Conservation (phyloP, 495 filamentous ascomycete species). For the Penicillium arizonense region DNA sequence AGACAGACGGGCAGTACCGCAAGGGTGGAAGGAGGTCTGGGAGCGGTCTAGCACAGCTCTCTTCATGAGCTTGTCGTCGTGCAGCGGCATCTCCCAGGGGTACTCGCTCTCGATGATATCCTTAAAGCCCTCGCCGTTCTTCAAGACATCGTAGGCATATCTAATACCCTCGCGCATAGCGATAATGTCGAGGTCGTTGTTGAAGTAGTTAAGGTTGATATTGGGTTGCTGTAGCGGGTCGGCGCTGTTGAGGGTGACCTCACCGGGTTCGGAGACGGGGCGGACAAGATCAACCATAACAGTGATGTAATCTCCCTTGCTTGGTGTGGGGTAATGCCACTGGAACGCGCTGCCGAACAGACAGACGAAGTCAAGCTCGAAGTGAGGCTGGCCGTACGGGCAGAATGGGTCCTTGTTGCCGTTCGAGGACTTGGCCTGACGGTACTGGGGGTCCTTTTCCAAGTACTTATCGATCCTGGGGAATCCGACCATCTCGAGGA, state of each 20-base stretch:
- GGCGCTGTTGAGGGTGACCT: constrained; percentile 50
- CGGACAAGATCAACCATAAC: constrained; percentile 60
- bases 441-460: constrained; percentile 39
- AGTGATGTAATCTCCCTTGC: constrained; percentile 47
- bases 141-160: constrained; percentile 52
- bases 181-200: constrained; percentile 50
- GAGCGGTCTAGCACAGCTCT: constrained; percentile 50
- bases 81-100: constrained; percentile 56
- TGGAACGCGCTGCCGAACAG: constrained; percentile 60
- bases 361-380: constrained; percentile 61
- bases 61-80: constrained; percentile 54
- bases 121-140: constrained; percentile 52
- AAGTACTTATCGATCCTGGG: constrained; percentile 47
- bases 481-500: constrained; percentile 50
- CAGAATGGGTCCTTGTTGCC: constrained; percentile 54
- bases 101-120: constrained; percentile 53
- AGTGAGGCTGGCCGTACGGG: constrained; percentile 59
- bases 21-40: constrained; percentile 59
- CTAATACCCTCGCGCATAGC: constrained; percentile 56
- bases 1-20: constrained; percentile 50
- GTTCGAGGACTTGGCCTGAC: constrained; percentile 41
- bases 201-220: constrained; percentile 60
- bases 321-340: constrained; percentile 55
- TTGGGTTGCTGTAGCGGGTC: constrained; percentile 51
- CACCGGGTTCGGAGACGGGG: constrained; percentile 41